Evolutionary conservation across 2,329 filamentous ascomycete genomes (phyloP), one percentile per base, ranked within the genome.

Genomic region (Hypoxylon sp.): DNA sequence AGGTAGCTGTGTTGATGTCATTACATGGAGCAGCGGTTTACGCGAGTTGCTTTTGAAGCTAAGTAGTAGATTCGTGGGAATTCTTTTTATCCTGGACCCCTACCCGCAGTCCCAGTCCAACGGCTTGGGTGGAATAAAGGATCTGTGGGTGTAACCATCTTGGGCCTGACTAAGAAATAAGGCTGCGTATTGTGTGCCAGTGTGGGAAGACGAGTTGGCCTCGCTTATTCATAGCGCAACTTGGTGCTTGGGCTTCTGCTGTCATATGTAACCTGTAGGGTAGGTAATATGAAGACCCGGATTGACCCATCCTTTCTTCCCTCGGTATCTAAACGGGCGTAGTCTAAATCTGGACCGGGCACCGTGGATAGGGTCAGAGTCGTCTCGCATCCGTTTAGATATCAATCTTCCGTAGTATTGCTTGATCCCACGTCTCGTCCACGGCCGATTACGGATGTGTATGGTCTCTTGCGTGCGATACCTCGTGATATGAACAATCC

Each of bases 91-190:
- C 68, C 62, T 41, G 30, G 59, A 64, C 60, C 65, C 66, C 62
- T 65, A 66, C 56, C 52, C 60, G 65, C 62, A 64, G 62, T 66
- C 65, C 68, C 68, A 70, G 66, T 57, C 68, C 68, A 68, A 65
- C 68, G 68, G 68, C 61, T 56, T 70, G 68, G 68, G 68, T 70
- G 56, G 53, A 68, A 64, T 69, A 54, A 57, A 66, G 65, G 68
- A 68, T 68, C 57, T 60, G 22, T 64, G 59, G 53, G 61, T 67
- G 64, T 61, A 64, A 68, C 66, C 64, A 64, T 62, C 55, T 47
- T 59, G 28, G 56, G 56, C 46, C 59, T 47, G 50, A 64, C 53
- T 54, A 56, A 61, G 55, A 53, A 59, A 46, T 59, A 65, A 55
- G 61, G 65, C 56, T 68, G 22, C 48, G 32, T 50, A 47, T 46